Conservation (phyloP, 768 basidiomycete species). For the Pulveroboletus sp. region DNA sequence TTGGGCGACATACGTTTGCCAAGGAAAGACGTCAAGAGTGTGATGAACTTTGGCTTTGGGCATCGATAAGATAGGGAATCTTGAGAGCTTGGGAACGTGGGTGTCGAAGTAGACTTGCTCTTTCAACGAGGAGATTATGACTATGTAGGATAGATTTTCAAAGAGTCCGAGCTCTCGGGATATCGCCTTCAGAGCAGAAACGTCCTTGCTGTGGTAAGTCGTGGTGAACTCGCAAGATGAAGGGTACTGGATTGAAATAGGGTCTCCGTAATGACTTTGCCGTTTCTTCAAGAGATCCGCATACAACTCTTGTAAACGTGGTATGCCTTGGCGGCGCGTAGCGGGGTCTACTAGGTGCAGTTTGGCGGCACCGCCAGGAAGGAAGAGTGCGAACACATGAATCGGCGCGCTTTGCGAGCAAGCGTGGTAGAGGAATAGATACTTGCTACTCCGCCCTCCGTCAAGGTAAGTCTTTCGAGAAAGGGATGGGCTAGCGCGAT, state of each 20-base stretch:
- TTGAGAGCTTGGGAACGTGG: conserved; percentile 63
- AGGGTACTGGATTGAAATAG: conserved; percentile 62
- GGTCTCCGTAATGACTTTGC: conserved; percentile 37
- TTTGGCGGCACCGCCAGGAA: conserved; percentile 65
- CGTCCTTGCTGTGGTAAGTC: conserved; percentile 76
- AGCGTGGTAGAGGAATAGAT: conserved; percentile 88
- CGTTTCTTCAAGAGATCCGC: conserved; percentile 56
- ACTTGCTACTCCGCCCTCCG: conserved; percentile 65
- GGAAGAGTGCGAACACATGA: conserved; percentile 87
- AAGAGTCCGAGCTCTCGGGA: conserved; percentile 81
- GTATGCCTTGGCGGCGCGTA: conserved; percentile 77
- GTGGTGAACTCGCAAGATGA: conserved; percentile 57
- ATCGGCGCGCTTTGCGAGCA: conserved; percentile 68
- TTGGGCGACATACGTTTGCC: conserved; percentile 79
- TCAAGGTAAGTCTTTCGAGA: conserved; percentile 72
- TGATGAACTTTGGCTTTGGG: conserved; percentile 74
- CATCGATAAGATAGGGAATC: conserved; percentile 89
- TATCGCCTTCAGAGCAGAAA: conserved; percentile 79
- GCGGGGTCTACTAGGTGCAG: conserved; percentile 91
- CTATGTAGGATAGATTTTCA: conserved; percentile 68
- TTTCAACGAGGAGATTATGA: conserved; percentile 85
- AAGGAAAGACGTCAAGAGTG: conserved; percentile 79
- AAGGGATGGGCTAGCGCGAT: conserved; percentile 54
- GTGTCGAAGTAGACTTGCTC: conserved; percentile 81
- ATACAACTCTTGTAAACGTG: conserved; percentile 76